Evolutionary conservation across 805 yeast genomes (phyloP), one percentile per base, ranked within the genome.

Genomic region (Komagataella phaffii): DNA sequence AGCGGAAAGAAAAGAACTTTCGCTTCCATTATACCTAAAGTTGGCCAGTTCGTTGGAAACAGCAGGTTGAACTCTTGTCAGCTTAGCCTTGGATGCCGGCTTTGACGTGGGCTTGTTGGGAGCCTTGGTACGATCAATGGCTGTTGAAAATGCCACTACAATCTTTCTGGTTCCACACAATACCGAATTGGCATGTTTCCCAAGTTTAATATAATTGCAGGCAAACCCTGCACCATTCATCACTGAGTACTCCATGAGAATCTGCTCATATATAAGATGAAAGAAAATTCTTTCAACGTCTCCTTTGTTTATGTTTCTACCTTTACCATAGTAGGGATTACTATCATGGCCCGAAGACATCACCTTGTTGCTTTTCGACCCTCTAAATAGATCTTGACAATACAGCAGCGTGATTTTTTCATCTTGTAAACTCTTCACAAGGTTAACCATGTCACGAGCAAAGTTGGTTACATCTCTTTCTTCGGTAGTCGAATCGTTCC

Each of bases 281-380:
- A 88, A 89, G 55, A 90, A 85, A 6, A 93, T 77, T 55, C 98
- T 72, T 64, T 90, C 96, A 30, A 87, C 73, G 43, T 83, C 88
- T 2, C 80, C 76, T 55, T 81, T 81, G n/a, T 78, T 77, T 57
- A 83, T 61, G 6, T 66, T 70, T 57, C 74, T 78, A 3, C 96
- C 96, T 24, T 67, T 67, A 1, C 96, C 96, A 61, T 85, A 89
- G 47, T 67, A 75, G n/a, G 74, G 73, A 47, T 73, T 71, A 17
- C 58, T 58, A 58, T 84, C 80, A 59, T 84, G 87, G 0, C 89
- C 88, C 47, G 78, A 70, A 40, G 71, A 74, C 10, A 76, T 70
- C 53, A 88, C 77, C 59, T 81, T 83, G n/a, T 75, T 73, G 53
- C 70, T 68, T 56, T 74, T 78, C 0, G 88, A 77, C 0, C 97